Percentiles rank a stretch among this genome's conserved stretches.
Evolutionary conservation across 2,329 filamentous ascomycete genomes (phyloP).

Genomic region (Aschersonia sp.): DNA sequence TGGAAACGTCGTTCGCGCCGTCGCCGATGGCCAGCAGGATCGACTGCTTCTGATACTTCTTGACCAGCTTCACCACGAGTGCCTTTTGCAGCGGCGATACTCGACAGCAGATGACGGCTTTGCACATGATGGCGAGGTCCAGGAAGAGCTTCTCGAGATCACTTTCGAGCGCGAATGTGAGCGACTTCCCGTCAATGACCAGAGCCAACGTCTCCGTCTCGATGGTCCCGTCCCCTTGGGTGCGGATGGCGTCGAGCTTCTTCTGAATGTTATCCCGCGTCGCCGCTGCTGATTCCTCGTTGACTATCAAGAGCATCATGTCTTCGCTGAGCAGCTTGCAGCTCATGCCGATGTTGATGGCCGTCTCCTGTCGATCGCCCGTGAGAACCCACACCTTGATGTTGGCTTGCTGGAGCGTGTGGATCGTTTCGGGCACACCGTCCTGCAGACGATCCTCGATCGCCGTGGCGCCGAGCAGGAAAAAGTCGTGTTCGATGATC

Average conservation of each 20-base stretch:
- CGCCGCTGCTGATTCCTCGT: conserved; percentile 67
- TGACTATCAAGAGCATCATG: conserved; percentile 94
- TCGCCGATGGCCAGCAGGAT: conserved; percentile 94
- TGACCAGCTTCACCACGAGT: conserved; percentile 93
- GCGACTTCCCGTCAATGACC: conserved; percentile 88
- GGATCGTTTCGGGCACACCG: conserved; percentile 93
- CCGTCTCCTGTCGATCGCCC: conserved; percentile 93
- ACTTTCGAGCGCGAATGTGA: conserved; percentile 85
- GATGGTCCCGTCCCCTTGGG: conserved; percentile 60
- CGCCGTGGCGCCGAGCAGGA: conserved; percentile 82
- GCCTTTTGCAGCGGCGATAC: conserved; percentile 96
- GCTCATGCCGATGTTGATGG: conserved; percentile 99
- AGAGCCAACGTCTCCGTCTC: conserved; percentile 81
- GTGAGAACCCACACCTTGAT: conserved; percentile 99
- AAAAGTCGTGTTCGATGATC: conserved; percentile 85
- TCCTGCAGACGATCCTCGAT: conserved; percentile 97
- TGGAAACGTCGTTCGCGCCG: conserved; percentile 97
- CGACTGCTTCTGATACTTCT: conserved; percentile 74
- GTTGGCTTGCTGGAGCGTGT: conserved; percentile 87
- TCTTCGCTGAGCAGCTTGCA: conserved; percentile 97
- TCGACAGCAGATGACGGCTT: conserved; percentile 96
- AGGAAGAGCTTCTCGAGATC: conserved; percentile 89
- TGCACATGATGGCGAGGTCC: conserved; percentile 88
- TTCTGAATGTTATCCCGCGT: conserved; percentile 85
- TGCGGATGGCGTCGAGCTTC: conserved; percentile 82